These are phyloP conservation scores for Bryum argenteum DNA, from an alignment of 225 moss, liverwort and hornwort species.

Conservation along the genomic window DNA sequence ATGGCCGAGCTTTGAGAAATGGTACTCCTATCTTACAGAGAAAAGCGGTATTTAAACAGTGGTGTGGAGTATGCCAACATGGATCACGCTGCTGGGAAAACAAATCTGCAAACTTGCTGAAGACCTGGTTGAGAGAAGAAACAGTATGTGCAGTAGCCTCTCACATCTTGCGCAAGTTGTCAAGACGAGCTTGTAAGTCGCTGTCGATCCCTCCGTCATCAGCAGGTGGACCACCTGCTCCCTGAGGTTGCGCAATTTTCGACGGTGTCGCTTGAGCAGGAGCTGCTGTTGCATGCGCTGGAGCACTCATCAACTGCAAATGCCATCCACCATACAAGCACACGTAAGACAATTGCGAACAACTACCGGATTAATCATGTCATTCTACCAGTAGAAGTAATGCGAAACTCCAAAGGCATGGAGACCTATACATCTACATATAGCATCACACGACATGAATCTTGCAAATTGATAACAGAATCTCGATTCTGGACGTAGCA, in stretches of 20 bases:
- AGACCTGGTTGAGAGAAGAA: slow-evolving; percentile 20
- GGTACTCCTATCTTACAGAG: slow-evolving; percentile 35
- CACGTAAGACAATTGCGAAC: slow-evolving; percentile 15
- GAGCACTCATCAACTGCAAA: slow-evolving; percentile 88
- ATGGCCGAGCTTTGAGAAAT: slow-evolving; percentile 24
- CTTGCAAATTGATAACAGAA: too few relatives aligned
- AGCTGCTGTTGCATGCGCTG: slow-evolving; percentile 72
- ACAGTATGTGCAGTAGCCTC: neutral
- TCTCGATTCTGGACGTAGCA: too few relatives aligned
- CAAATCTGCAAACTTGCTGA: slow-evolving; percentile 1
- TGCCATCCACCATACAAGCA: slow-evolving; percentile 26
- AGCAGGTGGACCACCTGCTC: slow-evolving; percentile 45
- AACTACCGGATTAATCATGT: neutral
- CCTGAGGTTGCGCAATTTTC: slow-evolving; percentile 76
- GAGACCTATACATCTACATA: neutral
- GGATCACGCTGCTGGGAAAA: slow-evolving; percentile 19
- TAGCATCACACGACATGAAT: neutral
- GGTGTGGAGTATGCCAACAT: slow-evolving; percentile 17
- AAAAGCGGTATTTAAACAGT: slow-evolving; percentile 33
- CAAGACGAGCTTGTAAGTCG: slow-evolving; percentile 94
- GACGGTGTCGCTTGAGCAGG: slow-evolving; percentile 77
- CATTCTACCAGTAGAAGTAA: neutral
- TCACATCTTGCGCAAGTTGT: slow-evolving; percentile 96
- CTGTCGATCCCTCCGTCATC: slow-evolving; percentile 92
- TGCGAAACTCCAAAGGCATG: neutral